Base-by-base conservation (phyloP, 2,329 filamentous ascomycete species). In the Botrytis squamosa region DNA sequence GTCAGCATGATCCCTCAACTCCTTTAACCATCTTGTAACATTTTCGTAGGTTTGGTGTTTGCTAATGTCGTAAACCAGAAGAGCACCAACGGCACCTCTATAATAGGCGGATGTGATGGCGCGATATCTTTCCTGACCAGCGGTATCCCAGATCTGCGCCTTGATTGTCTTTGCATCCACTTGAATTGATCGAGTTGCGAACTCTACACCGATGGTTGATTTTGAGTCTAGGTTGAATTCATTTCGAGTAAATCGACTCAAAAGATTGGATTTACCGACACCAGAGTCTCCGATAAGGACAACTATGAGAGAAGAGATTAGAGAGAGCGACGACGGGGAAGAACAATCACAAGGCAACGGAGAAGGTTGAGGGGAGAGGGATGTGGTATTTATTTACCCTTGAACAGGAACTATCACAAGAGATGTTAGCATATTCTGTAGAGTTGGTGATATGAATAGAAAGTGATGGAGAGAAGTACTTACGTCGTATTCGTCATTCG, bases 401-500 rank as follows among this genome's bases (percentile, higher is more conserved):
- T 98, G 91, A 99, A 99, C 83, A 98, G 94, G 84, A 98, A 98
- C 95, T 98, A 84, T 78, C 79, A 76, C 25, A 77, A 80, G 76
- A 57, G 63, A 74, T 69, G 44, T 84, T 77, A 84, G 81, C 80
- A 81, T 77, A 68, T 38, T 25, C 49, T 49, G 33, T 60, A 9
- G 22, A 57, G 67, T 42, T 59, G 18, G 14, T 14, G 29, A 46
- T n/a, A 38, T 62, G 20, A 22, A 44, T 20, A 4, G n/a, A 18
- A 46, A 6, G 14, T 66, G 44, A 70, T 75, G 40, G 44, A 67
- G 64, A 74, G 65, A 85, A 64, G 73, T 69, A 86, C 94, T 88
- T 87, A 98, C 95, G 92, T 99, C 96, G 88, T 99, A 99, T 88
- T 99, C 96, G 90, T 99, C 96, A 91, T 98, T 99, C 83, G 95